Evolutionary conservation across 768 basidiomycete species (phyloP), one percentile per base, ranked within the genome.

Genomic region (Hypsizygus marmoreus): DNA sequence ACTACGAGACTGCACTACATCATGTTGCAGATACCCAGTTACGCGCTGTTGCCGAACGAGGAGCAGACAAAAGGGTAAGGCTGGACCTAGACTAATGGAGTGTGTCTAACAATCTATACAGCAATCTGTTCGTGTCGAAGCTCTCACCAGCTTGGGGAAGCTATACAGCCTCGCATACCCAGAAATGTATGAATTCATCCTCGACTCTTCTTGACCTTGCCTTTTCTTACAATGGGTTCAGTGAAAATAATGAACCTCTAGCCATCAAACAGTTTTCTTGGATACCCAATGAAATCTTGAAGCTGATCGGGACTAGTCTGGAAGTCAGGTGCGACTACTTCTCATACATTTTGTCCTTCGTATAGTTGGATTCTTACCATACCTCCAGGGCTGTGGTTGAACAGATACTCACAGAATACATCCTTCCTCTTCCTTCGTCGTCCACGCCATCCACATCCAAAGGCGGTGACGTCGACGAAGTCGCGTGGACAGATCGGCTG

Each of bases 1-100:
- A 97, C 62, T 97, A 92, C 59, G 97, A 99, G 66, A 88, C 86
- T 0, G 88, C 84, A 0, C 62, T 93, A 24, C 94, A 95, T 60
- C 84, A 91, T 56, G 82, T 95, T 22, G 79, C 81, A 7, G 74
- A 76, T 48, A 60, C 62, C 0, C 83, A 86, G 39, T 68, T 97
- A 35, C 72, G 75, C 11, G 70, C 68, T 3, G 67, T 98, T 1
- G 86, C 80, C 4, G 87, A 74, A 16, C 77, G 97, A 17, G 82
- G 85, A 1, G 63, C 82, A 45, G 97, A 99, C 66, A 92, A 89
- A 67, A 97, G 91, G 80, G 91, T 89, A 43, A 10, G 70, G 59
- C 1, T 11, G 30, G 29, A 26, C 24, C 19, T 4, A 7, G 12
- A 19, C 25, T 29, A 23, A n/a, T n/a, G n/a, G n/a, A n/a, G n/a